These are phyloP conservation scores for Aleurites moluccanus DNA, from an alignment of 441 rosid genomes.

Conservation along the genomic window DNA sequence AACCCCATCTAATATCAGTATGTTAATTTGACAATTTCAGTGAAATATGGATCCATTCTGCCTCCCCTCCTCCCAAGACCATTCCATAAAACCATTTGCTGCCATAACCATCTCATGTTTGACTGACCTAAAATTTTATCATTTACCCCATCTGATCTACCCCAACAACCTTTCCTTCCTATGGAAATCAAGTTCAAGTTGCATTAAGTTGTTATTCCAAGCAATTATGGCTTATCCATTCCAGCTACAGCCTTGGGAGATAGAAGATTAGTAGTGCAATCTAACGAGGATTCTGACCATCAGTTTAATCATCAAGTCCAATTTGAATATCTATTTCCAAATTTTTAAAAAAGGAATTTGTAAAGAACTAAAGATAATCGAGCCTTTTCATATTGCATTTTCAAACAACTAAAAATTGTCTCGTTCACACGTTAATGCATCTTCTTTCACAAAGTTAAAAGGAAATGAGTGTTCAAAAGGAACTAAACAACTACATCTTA, in stretches of 20 bases:
- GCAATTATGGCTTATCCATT: background rate
- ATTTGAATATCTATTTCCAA: background rate
- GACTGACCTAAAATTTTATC: background rate
- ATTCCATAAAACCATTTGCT: background rate
- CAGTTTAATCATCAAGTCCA: background rate
- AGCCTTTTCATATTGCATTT: constrained; percentile 10
- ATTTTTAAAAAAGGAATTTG: background rate
- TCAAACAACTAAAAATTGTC: constrained; percentile 3
- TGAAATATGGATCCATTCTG: background rate
- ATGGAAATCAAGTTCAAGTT: background rate
- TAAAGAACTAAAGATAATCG: background rate
- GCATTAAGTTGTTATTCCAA: background rate
- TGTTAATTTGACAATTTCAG: no score
- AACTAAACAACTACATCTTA: constrained; percentile 32
- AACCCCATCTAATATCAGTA: background rate
- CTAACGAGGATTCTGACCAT: background rate
- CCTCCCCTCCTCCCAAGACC: background rate
- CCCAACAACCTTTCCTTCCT: background rate
- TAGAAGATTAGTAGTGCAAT: background rate
- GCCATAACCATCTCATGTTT: background rate
- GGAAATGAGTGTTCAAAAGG: constrained; percentile 4
- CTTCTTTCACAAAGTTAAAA: constrained; percentile 12
- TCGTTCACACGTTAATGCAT: background rate
- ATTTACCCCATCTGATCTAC: background rate
- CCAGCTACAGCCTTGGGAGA: background rate